Conservation (phyloP, 2,329 filamentous ascomycete species). For the Coniochaeta sp. region DNA sequence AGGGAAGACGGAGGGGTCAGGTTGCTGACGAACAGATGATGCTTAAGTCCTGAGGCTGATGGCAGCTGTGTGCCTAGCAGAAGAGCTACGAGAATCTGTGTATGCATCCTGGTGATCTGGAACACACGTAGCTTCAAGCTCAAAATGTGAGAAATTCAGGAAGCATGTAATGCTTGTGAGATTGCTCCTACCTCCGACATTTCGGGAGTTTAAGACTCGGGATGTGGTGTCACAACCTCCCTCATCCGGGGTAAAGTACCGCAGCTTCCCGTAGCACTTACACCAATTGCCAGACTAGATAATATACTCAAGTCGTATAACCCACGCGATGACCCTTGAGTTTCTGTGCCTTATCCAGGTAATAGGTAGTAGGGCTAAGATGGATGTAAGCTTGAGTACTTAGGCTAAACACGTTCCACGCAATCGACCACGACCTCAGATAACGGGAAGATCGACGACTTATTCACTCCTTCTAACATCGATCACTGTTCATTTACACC, state of each 20-base stretch:
- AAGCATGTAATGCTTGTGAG: no score
- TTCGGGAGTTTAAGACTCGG: neutral
- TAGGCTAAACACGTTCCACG: neutral
- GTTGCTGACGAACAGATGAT: slow-evolving; percentile 56
- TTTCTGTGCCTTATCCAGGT: neutral
- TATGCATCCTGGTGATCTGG: no score
- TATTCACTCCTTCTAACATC: no score
- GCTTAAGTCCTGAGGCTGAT: neutral
- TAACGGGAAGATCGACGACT: neutral
- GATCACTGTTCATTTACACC: no score
- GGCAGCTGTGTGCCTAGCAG: neutral
- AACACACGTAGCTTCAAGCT: no score
- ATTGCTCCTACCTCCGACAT: no score
- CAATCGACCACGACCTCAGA: neutral
- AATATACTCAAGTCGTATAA: neutral
- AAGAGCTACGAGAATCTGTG: neutral
- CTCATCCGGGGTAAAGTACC: neutral
- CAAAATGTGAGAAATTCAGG: no score
- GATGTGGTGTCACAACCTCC: neutral
- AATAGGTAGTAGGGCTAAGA: neutral
- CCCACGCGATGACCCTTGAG: neutral
- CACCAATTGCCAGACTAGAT: neutral
- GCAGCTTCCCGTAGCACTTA: neutral
- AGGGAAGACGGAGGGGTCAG: slow-evolving; percentile 59
- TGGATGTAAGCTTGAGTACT: neutral